phyloP scores from a whole-genome alignment of 1,139 yeast genomes.

The Geotrichum bryndzae region DNA sequence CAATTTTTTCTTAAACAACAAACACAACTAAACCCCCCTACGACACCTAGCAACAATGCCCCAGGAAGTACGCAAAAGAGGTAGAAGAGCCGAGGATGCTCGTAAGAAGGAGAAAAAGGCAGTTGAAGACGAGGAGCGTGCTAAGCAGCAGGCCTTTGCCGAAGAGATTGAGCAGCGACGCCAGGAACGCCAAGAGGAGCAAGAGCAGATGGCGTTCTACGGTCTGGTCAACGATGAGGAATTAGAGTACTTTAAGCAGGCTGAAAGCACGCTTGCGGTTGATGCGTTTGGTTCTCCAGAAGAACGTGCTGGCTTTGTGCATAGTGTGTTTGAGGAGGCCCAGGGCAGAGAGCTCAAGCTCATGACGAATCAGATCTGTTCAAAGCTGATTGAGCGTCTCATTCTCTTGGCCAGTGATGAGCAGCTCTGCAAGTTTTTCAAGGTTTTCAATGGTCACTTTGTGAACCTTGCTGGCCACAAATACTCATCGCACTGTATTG shows the following conservation, averaged over 20 bases:
- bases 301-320: conserved; percentile 66
- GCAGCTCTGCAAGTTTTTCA: conserved; percentile 54
- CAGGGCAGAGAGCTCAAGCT: conserved; percentile 85
- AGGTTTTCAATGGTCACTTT: conserved; percentile 64
- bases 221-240: conserved; percentile 83
- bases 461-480: conserved; percentile 77
- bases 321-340: conserved; percentile 78
- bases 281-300: conserved; percentile 72
- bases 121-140: conserved; percentile 16
- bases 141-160: conserved; percentile 8
- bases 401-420: conserved; percentile 58
- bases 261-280: conserved; percentile 78
- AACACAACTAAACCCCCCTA: neutral
- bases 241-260: conserved; percentile 84
- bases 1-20: no score
- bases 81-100: conserved; percentile 57
- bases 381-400: conserved; percentile 83
- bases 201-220: conserved; percentile 46
- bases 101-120: conserved; percentile 28
- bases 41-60: conserved; percentile 19
- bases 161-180: conserved; percentile 15
- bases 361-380: conserved; percentile 90
- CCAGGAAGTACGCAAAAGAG: conserved; percentile 42
- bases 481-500: conserved; percentile 90
- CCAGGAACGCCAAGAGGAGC: conserved; percentile 16